Percentiles rank a stretch among this genome's conserved stretches.
Evolutionary conservation across 2,329 filamentous ascomycete species (phyloP).

Genomic region (Aspergillus sp.): DNA sequence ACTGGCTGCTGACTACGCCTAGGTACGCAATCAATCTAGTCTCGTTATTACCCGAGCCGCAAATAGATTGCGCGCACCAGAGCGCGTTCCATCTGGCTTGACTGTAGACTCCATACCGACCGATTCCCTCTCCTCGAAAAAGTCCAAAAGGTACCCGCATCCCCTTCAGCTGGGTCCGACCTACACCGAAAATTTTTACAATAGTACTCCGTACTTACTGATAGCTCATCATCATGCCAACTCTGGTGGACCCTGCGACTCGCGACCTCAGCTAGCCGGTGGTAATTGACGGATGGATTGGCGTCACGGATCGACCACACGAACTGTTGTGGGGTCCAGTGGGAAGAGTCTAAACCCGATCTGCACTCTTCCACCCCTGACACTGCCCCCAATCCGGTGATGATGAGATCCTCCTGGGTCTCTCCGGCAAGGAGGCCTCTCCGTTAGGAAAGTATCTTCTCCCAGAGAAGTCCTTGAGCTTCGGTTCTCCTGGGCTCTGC

Average conservation of each 20-base stretch:
- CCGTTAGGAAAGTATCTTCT: background rate
- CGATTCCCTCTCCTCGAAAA: too few relatives aligned
- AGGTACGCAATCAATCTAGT: background rate
- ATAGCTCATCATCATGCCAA: too few relatives aligned
- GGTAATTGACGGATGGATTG: background rate
- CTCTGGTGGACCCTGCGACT: background rate
- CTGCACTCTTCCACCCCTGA: conserved; percentile 12
- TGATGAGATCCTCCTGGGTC: background rate
- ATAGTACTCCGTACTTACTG: too few relatives aligned
- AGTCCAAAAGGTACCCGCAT: too few relatives aligned
- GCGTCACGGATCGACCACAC: conserved; percentile 13
- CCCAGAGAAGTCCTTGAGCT: too few relatives aligned
- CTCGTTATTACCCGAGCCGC: background rate
- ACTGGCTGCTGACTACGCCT: too few relatives aligned
- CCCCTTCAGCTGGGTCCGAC: too few relatives aligned
- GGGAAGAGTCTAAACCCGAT: conserved; percentile 10
- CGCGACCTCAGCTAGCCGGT: background rate
- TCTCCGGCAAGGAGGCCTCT: background rate
- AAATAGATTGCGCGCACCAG: background rate
- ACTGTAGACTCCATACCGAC: background rate
- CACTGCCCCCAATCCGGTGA: conserved; percentile 3
- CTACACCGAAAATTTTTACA: too few relatives aligned
- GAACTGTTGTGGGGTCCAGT: conserved; percentile 17
- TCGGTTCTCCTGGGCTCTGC: too few relatives aligned
- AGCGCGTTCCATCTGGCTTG: background rate